Conservation (phyloP, 352 stramenopile genomes). For the Lagenidium sp. region DNA sequence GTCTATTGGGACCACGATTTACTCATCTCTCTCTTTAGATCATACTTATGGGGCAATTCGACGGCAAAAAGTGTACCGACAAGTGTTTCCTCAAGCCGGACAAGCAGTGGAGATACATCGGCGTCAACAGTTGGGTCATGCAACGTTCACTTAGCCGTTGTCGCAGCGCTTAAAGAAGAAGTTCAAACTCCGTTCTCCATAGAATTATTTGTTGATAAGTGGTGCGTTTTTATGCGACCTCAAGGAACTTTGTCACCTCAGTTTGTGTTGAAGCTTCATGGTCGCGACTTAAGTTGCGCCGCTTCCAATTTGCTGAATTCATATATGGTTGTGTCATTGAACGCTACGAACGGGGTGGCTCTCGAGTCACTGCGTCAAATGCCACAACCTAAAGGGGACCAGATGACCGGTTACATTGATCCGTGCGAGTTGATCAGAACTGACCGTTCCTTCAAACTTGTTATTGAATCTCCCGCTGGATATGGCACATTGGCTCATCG, state of each 20-base stretch:
- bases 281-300: slow-evolving; percentile 21
- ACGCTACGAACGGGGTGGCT: slow-evolving; percentile 21
- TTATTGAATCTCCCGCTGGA: slow-evolving; percentile 28
- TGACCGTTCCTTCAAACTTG: slow-evolving; percentile 18
- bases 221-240: slow-evolving; percentile 52
- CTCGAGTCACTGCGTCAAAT: slow-evolving; percentile 23
- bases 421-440: slow-evolving; percentile 30
- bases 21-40: slow-evolving; percentile 43
- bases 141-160: neutral
- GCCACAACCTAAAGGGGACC: neutral
- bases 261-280: slow-evolving; percentile 35
- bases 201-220: slow-evolving; percentile 32
- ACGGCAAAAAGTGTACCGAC: slow-evolving; percentile 15
- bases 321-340: slow-evolving; percentile 23
- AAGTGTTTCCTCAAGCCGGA: slow-evolving; percentile 21
- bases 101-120: slow-evolving; percentile 13
- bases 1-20: slow-evolving; percentile 72
- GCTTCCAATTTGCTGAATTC: slow-evolving; percentile 29
- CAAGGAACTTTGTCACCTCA: slow-evolving; percentile 21
- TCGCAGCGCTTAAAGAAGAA: neutral
- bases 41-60: slow-evolving; percentile 31
- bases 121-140: neutral
- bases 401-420: slow-evolving; percentile 11
- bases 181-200: slow-evolving; percentile 18
- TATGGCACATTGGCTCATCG: slow-evolving; percentile 36